These are phyloP conservation scores for Trichosporon inkin DNA, from an alignment of 1,284 basidiomycete species.

Conservation along the genomic window DNA sequence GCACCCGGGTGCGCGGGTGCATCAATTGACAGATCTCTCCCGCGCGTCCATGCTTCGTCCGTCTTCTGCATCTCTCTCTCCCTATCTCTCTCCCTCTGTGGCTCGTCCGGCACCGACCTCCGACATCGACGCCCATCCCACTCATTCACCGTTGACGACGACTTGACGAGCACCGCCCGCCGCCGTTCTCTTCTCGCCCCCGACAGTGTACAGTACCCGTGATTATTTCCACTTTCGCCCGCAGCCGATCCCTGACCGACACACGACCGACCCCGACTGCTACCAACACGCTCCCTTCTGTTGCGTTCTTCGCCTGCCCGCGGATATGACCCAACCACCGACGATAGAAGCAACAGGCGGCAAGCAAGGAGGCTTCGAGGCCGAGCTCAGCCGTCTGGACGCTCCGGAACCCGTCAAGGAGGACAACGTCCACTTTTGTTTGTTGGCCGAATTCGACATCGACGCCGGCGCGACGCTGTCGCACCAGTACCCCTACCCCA, in stretches of 20 bases:
- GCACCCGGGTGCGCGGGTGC: too few species aligned
- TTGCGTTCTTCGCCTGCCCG: too few species aligned
- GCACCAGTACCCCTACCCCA: slow-evolving; percentile 87
- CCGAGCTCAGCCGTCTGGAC: slow-evolving; percentile 18
- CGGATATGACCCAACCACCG: not conserved
- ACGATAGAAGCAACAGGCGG: not conserved
- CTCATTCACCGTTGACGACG: not conserved
- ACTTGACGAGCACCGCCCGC: not conserved
- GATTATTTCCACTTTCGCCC: too few species aligned
- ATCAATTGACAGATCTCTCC: not conserved
- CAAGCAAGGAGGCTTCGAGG: slow-evolving; percentile 24
- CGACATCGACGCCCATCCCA: not conserved
- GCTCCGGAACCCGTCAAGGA: slow-evolving; percentile 23
- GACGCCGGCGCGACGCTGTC: slow-evolving; percentile 83
- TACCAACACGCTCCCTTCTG: too few species aligned
- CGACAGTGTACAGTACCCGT: too few species aligned
- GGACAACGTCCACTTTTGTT: slow-evolving; percentile 81
- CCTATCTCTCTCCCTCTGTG: not conserved
- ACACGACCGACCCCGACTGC: too few species aligned
- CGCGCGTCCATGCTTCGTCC: slow-evolving; percentile 3
- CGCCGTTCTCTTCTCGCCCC: not conserved
- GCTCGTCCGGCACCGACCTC: not conserved
- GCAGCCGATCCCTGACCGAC: too few species aligned
- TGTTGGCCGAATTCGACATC: slow-evolving; percentile 94
- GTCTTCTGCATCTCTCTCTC: not conserved